Evolutionary conservation across 257 asterid genomes (phyloP).

Genomic region (Orobanche coerulescens): DNA sequence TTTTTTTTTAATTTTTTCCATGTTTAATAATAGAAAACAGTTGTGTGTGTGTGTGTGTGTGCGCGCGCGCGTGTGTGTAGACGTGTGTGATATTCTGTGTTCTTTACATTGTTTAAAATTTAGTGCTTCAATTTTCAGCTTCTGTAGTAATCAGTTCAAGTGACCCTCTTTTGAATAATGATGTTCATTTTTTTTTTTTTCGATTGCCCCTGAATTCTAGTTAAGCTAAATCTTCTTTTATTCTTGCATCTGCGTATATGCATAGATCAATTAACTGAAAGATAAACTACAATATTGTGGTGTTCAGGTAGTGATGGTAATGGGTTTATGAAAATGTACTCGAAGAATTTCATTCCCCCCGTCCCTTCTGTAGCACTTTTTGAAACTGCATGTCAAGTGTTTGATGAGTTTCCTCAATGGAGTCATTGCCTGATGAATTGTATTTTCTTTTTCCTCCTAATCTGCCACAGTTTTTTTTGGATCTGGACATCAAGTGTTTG

Average conservation of each 20-base stretch:
- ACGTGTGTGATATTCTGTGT: neutral
- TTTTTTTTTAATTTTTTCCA: neutral
- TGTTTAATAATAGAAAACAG: neutral
- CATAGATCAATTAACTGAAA: neutral
- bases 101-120: neutral
- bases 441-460: neutral
- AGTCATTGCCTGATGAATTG: constrained; percentile 63
- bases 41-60: neutral
- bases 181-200: neutral
- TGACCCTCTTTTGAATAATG: neutral
- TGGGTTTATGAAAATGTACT: neutral
- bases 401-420: constrained; percentile 49
- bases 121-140: neutral
- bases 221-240: constrained; percentile 26
- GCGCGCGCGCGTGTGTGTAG: neutral
- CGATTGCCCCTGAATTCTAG: constrained; percentile 12
- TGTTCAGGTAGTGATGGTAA: neutral
- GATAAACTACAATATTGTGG: neutral
- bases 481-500: constrained; percentile 36
- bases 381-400: constrained; percentile 25
- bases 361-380: neutral
- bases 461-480: neutral
- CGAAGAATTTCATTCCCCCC: neutral
- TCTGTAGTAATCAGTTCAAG: constrained; percentile 1
- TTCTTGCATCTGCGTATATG: neutral